These are phyloP conservation scores for Kurtzmaniella quercitrusa DNA, from an alignment of 1,139 yeast genomes.

Conservation along the genomic window DNA sequence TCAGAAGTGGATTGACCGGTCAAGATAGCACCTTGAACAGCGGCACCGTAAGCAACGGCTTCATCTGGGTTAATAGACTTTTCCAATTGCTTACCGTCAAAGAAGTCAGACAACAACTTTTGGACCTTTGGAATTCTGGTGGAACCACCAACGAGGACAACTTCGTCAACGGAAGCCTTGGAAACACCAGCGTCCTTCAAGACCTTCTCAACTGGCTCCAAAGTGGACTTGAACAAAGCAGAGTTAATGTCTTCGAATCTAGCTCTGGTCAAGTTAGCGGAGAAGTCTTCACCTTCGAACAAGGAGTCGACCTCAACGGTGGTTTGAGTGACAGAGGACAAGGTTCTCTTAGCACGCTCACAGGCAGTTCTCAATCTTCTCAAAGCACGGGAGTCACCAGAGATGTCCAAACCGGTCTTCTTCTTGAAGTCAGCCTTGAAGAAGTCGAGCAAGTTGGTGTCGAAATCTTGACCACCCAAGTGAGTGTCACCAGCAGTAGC, in stretches of 20 bases:
- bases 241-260: slow-evolving; percentile 98
- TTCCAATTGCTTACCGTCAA: slow-evolving; percentile 96
- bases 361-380: slow-evolving; percentile 99
- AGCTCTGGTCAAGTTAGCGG: slow-evolving; percentile 96
- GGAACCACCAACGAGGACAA: slow-evolving; percentile 99
- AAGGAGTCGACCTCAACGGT: slow-evolving; percentile 96
- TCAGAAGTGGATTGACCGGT: slow-evolving; percentile 57
- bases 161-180: slow-evolving; percentile 89
- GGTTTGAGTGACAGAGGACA: slow-evolving; percentile 95
- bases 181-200: slow-evolving; percentile 91
- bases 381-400: slow-evolving; percentile 91
- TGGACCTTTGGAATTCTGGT: slow-evolving; percentile 99
- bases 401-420: slow-evolving; percentile 92
- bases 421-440: slow-evolving; percentile 95
- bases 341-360: slow-evolving; percentile 99
- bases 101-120: slow-evolving; percentile 95
- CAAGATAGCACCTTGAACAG: slow-evolving; percentile 95
- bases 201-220: slow-evolving; percentile 98
- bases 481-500: slow-evolving; percentile 99
- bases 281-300: slow-evolving; percentile 95
- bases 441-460: slow-evolving; percentile 60
- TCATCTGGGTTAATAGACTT: slow-evolving; percentile 98
- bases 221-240: slow-evolving; percentile 91
- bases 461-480: slow-evolving; percentile 87
- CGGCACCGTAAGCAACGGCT: slow-evolving; percentile 99